These are phyloP conservation scores for Ogataea degrootiae DNA, from an alignment of 805 yeast genomes.

Conservation along the genomic window DNA sequence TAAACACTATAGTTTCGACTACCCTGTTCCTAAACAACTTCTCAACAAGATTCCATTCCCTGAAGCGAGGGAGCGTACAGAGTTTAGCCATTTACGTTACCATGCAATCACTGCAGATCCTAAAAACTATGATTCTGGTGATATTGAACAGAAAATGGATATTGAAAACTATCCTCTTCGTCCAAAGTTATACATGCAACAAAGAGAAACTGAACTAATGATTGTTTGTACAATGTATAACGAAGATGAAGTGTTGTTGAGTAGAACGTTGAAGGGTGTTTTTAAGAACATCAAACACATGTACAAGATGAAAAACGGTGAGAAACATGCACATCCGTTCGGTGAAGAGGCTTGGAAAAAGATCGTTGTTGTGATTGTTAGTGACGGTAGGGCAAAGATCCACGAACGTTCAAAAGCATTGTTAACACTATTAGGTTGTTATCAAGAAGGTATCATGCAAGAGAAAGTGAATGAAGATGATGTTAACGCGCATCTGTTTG, in stretches of 20 bases:
- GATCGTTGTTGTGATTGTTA: conserved; percentile 79
- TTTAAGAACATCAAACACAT: conserved; percentile 81
- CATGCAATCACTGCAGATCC: conserved; percentile 95
- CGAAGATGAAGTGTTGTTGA: conserved; percentile 78
- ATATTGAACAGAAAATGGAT: conserved; percentile 40
- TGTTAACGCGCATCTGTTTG: conserved; percentile 86
- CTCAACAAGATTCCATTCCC: conserved; percentile 42
- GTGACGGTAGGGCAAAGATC: conserved; percentile 86
- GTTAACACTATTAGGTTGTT: conserved; percentile 80
- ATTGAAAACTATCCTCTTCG: conserved; percentile 45
- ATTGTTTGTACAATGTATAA: conserved; percentile 90
- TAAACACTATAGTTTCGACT: conserved; percentile 71
- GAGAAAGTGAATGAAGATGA: conserved; percentile 76
- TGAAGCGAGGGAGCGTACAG: conserved; percentile 32
- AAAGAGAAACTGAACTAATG: conserved; percentile 79
- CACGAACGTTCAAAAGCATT: conserved; percentile 74
- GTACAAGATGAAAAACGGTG: conserved; percentile 37
- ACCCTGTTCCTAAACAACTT: conserved; percentile 71
- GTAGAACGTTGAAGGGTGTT: conserved; percentile 83
- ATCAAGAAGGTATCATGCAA: conserved; percentile 92
- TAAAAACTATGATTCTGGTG: conserved; percentile 51
- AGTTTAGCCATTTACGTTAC: conserved; percentile 80
- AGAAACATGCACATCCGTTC: conserved; percentile 63
- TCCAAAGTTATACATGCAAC: conserved; percentile 68
- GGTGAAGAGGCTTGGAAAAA: conserved; percentile 94